phyloP scores from a whole-genome alignment of 371 early-diverging fungal species.

The Mortierella sp. region DNA sequence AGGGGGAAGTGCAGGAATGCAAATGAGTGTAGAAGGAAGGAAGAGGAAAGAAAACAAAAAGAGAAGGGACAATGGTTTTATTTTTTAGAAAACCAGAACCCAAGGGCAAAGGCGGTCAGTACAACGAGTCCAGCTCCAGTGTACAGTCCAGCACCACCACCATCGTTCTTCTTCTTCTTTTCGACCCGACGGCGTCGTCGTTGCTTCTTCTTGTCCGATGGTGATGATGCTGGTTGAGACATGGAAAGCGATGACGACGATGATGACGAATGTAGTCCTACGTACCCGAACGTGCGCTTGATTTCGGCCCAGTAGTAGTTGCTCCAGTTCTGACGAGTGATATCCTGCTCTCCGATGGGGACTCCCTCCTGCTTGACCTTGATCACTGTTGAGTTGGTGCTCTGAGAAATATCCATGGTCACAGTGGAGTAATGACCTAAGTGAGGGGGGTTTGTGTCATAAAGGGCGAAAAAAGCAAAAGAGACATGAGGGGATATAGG shows the following conservation, averaged over 20 bases:
- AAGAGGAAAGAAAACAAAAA: not conserved
- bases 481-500: not conserved
- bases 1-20: no score
- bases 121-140: conserved; percentile 54
- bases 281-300: conserved; percentile 90
- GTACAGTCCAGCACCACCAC: conserved; percentile 38
- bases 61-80: conserved; percentile 20
- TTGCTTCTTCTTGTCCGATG: conserved; percentile 30
- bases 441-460: no score
- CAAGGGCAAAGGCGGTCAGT: conserved; percentile 59
- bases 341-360: conserved; percentile 90
- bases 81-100: conserved; percentile 56
- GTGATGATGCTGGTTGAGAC: conserved; percentile 15
- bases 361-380: conserved; percentile 87
- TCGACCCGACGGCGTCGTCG: conserved; percentile 36
- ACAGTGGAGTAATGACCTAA: conserved; percentile 87
- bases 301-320: conserved; percentile 95
- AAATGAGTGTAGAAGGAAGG: no score
- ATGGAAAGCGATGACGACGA: no score
- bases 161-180: conserved; percentile 16
- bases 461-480: conserved; percentile 2
- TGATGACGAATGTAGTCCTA: conserved; percentile 34
- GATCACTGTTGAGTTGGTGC: conserved; percentile 73
- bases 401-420: conserved; percentile 79
- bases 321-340: conserved; percentile 88